Conservation (phyloP, 2,329 filamentous ascomycete species). For the Calycina marina region DNA sequence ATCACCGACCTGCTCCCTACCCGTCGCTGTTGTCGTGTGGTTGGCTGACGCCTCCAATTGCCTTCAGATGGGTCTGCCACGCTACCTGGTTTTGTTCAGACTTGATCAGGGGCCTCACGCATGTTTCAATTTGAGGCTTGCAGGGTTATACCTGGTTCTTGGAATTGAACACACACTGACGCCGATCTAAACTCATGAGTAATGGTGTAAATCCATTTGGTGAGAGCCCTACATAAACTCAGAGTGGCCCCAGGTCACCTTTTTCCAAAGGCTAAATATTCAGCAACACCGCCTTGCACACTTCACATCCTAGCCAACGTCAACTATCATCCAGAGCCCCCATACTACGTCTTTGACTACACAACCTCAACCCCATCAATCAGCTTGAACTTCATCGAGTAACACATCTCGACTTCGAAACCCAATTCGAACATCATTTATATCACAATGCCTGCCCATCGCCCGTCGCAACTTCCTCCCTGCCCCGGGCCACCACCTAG, state of each 20-base stretch:
- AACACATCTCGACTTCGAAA: not conserved
- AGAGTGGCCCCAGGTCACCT: no score
- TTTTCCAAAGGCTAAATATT: no score
- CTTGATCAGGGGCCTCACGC: not conserved
- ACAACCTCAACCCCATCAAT: conserved; percentile 3
- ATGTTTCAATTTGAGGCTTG: conserved; percentile 1
- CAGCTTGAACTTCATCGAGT: conserved; percentile 4
- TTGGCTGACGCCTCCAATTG: no score
- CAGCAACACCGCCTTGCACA: no score
- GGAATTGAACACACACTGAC: conserved; percentile 5
- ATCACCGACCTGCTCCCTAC: no score
- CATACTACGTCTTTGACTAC: no score
- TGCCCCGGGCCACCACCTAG: conserved; percentile 52
- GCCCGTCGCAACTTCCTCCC: conserved; percentile 48
- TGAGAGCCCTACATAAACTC: no score
- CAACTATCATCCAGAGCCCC: no score
- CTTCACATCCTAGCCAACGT: no score
- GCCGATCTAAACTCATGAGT: conserved; percentile 13
- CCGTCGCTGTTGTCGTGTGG: no score
- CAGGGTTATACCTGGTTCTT: conserved; percentile 4
- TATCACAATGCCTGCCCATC: conserved; percentile 40
- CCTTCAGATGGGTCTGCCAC: conserved; percentile 1
- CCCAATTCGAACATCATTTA: conserved; percentile 16
- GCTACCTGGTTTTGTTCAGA: no score
- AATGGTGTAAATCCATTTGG: conserved; percentile 19